These are phyloP conservation scores for Saccharum hybrid DNA, from an alignment of 202 grass and related monocot genomes.

Conservation along the genomic window DNA sequence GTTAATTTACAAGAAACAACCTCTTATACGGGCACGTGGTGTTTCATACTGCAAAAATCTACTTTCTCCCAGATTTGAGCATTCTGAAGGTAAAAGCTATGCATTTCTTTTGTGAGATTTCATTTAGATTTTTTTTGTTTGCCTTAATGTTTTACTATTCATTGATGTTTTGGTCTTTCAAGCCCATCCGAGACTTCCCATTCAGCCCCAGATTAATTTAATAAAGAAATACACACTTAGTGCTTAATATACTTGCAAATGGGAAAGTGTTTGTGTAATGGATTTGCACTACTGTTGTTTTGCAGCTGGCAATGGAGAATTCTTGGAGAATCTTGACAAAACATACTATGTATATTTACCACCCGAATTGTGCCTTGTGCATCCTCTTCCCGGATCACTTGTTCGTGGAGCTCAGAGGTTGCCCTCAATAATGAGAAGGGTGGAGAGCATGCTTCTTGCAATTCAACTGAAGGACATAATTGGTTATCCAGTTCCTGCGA, in stretches of 20 bases:
- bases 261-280: conserved; percentile 22
- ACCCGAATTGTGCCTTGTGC: conserved; percentile 89
- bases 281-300: conserved; percentile 39
- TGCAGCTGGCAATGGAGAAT: conserved; percentile 75
- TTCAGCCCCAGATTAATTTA: conserved; percentile 24
- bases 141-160: conserved; percentile 6
- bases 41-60: conserved; percentile 99
- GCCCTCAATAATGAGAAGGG: conserved; percentile 97
- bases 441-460: conserved; percentile 98
- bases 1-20: conserved; percentile 95
- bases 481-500: conserved; percentile 81
- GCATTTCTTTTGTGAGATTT: conserved; percentile 16
- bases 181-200: conserved; percentile 2
- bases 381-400: conserved; percentile 91
- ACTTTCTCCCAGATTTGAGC: conserved; percentile 96
- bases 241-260: conserved; percentile 14
- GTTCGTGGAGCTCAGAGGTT: conserved; percentile 93
- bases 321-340: conserved; percentile 86
- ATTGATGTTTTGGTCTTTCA: not conserved
- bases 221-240: conserved; percentile 25
- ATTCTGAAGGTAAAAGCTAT: conserved; percentile 81
- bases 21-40: conserved; percentile 94
- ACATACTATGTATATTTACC: conserved; percentile 98
- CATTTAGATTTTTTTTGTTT: not conserved
- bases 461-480: conserved; percentile 96